Conservation (phyloP, 208 protist species). For the Wallacemonas sp. region DNA sequence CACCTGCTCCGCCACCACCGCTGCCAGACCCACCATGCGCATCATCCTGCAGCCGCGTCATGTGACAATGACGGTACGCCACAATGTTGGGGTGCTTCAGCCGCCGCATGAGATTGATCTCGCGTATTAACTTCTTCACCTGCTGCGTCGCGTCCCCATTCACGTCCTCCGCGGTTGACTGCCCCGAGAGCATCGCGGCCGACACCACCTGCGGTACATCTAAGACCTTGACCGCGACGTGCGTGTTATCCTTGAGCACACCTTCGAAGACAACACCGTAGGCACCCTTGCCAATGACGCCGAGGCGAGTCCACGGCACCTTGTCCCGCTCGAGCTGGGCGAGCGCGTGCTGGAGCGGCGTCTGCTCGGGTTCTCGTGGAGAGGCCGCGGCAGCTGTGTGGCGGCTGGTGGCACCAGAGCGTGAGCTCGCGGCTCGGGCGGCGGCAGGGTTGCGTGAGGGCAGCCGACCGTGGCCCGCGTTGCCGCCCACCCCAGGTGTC, state of each 20-base stretch:
- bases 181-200: constrained; percentile 6
- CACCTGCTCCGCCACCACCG: neutral
- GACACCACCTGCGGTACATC: constrained; percentile 38
- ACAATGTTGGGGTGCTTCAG: constrained; percentile 86
- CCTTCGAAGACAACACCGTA: constrained; percentile 48
- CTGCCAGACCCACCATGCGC: neutral
- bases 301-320: constrained; percentile 27
- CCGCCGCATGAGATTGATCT: constrained; percentile 84
- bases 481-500: neutral
- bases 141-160: constrained; percentile 43
- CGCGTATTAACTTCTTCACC: constrained; percentile 49
- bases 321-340: constrained; percentile 23
- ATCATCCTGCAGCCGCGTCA: constrained; percentile 45
- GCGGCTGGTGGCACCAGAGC: neutral
- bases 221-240: constrained; percentile 79
- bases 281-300: constrained; percentile 40
- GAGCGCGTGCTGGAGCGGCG: constrained; percentile 14
- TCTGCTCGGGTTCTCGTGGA: neutral
- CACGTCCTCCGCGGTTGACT: constrained; percentile 9
- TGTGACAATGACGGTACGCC: constrained; percentile 75
- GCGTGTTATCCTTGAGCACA: constrained; percentile 31
- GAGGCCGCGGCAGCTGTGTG: neutral
- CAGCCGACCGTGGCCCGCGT: constrained; percentile 1
- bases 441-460: constrained; percentile 7
- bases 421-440: neutral